These are phyloP conservation scores for Vigna angularis DNA, from an alignment of 306 rosid species.

Conservation along the genomic window DNA sequence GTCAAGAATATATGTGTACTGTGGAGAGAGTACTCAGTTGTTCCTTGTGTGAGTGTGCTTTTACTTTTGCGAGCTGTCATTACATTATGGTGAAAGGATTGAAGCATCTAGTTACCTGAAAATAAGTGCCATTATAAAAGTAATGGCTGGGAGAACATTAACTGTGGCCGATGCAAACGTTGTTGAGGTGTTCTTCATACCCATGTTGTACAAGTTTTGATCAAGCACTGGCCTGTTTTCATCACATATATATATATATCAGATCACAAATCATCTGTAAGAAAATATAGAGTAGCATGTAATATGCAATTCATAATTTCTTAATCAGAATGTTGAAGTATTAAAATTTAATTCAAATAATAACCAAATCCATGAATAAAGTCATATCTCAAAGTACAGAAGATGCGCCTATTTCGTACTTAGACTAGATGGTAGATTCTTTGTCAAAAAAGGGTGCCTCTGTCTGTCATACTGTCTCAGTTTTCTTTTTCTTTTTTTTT, in stretches of 20 bases:
- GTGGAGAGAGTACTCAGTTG: background rate
- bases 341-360: conserved; percentile 16
- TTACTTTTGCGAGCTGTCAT: background rate
- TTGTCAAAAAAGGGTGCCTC: background rate
- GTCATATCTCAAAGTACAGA: conserved; percentile 27
- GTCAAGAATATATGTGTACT: background rate
- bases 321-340: background rate
- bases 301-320: background rate
- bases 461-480: background rate
- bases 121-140: conserved; percentile 84
- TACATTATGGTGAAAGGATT: conserved; percentile 20
- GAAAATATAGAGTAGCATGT: background rate
- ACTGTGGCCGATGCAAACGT: conserved; percentile 82
- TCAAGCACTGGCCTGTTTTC: conserved; percentile 92
- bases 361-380: conserved; percentile 16
- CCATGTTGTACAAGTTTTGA: conserved; percentile 88
- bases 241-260: background rate
- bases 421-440: conserved; percentile 30
- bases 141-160: conserved; percentile 90
- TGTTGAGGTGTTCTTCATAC: conserved; percentile 91
- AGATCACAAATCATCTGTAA: background rate
- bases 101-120: conserved; percentile 69
- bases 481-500: background rate
- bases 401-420: conserved; percentile 36
- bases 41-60: background rate